Conservation (phyloP, 345 rosid genomes). For the Corymbia maculata region DNA sequence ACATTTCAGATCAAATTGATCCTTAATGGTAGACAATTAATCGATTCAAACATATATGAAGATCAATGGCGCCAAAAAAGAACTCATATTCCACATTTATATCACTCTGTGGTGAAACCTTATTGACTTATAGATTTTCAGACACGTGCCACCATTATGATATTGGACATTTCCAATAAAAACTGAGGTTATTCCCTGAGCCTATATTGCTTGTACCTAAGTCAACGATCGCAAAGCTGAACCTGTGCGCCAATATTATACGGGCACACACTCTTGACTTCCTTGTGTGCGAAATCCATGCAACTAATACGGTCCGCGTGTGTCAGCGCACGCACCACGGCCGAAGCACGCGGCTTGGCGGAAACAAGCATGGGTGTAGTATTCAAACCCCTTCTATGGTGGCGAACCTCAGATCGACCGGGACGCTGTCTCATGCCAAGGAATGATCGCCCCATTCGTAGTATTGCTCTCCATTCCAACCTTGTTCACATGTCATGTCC, state of each 20-base stretch:
- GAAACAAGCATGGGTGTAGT: not conserved
- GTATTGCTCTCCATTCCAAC: not conserved
- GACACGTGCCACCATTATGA: not conserved
- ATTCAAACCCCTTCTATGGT: not conserved
- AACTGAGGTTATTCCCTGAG: not conserved
- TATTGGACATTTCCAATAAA: not conserved
- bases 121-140: not conserved
- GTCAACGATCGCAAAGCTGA: not conserved
- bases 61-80: not conserved
- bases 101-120: not conserved
- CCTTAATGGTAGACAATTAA: too few species aligned
- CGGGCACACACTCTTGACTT: not conserved
- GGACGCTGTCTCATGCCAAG: not conserved
- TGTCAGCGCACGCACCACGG: not conserved
- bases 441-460: not conserved
- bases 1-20: not conserved
- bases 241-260: not conserved
- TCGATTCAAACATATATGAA: not conserved
- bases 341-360: not conserved
- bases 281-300: not conserved
- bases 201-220: not conserved
- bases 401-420: not conserved
- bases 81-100: not conserved
- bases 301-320: not conserved
- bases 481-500: not conserved